Conservation (phyloP, 257 asterid genomes). For the Solanum etuberosum region DNA sequence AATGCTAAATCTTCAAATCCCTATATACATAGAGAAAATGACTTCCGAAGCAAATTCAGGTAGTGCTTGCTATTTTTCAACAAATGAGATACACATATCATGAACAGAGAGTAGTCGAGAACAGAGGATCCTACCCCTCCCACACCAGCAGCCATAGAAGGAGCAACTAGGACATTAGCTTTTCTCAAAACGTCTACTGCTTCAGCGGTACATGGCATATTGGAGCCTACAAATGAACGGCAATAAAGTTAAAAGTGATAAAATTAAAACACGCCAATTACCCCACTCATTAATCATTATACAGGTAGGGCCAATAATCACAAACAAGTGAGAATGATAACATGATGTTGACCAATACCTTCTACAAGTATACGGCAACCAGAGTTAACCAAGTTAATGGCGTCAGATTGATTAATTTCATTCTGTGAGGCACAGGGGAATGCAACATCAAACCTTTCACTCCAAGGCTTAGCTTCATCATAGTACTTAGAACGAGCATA, state of each 20-base stretch:
- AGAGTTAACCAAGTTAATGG: conserved; percentile 70
- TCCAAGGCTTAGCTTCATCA: conserved; percentile 94
- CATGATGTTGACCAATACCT: conserved; percentile 32
- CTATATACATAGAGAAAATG: neutral
- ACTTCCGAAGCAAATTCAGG: neutral
- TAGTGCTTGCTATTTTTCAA: neutral
- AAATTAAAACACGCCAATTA: neutral
- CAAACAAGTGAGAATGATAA: neutral
- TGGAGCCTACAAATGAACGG: conserved; percentile 49
- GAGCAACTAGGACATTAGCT: conserved; percentile 81
- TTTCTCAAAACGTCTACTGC: conserved; percentile 84
- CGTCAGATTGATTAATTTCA: conserved; percentile 89
- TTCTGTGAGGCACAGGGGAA: conserved; percentile 94
- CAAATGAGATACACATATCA: neutral
- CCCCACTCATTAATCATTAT: neutral
- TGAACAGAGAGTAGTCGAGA: neutral
- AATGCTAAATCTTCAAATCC: neutral
- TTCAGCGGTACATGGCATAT: conserved; percentile 93
- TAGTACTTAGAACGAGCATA: conserved; percentile 94
- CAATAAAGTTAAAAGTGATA: conserved; percentile 3
- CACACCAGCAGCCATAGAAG: conserved; percentile 95
- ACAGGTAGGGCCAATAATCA: neutral
- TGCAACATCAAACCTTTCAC: conserved; percentile 90
- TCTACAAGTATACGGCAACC: conserved; percentile 91
- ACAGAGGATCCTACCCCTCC: conserved; percentile 69